Evolutionary conservation across 305 asterid species (phyloP), one percentile per base, ranked within the genome.

Genomic region (Fraxinus ornus): DNA sequence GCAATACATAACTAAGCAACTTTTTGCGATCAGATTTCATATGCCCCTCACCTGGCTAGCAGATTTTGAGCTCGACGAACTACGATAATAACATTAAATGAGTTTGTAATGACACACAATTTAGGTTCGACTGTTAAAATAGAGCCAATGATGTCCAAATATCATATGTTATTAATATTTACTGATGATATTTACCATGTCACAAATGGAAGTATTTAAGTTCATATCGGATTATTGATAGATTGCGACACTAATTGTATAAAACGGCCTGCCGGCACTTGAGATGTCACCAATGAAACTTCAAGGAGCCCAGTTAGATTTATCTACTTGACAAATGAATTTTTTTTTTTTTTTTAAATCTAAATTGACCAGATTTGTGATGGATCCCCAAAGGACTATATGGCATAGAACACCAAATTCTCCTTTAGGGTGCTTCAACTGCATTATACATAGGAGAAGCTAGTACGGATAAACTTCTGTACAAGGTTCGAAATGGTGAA

Each of bases 11-110:
- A 72, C 47, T 44, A 52, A 26, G 81, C 71, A 55, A 19, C 36
- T 36, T 44, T 41, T 78, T 71, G 79, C 68, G 62, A 78, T 78
- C 85, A 74, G 30, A 64, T 62, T 24, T 81, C 62, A 62, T 73
- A 75, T 81, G 80, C 84, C 80, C 39, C 28, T 80, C 80, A 84
- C 71, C 30, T 60, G 49, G 62, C 32, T 39, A 37, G 44, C 21
- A 64, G 41, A 64, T 36, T 35, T 79, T 15, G 19, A 57, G 62
- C 12, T 79, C 5, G 26, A 17, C 2, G 36, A 26, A 22, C 32
- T 7, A 7, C 1, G 71, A 44, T 62, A 2, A 19, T 22, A 0
- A 62, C 32, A 60, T 62, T 62, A 19, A 7, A 62, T 62, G 32
- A 24, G 28, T 60, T 60, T 60, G 70, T 28, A 60, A 19, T 7